Evolutionary conservation across 2,329 filamentous ascomycete species (phyloP), one percentile per base, ranked within the genome.

Genomic region (Alternaria triticina): DNA sequence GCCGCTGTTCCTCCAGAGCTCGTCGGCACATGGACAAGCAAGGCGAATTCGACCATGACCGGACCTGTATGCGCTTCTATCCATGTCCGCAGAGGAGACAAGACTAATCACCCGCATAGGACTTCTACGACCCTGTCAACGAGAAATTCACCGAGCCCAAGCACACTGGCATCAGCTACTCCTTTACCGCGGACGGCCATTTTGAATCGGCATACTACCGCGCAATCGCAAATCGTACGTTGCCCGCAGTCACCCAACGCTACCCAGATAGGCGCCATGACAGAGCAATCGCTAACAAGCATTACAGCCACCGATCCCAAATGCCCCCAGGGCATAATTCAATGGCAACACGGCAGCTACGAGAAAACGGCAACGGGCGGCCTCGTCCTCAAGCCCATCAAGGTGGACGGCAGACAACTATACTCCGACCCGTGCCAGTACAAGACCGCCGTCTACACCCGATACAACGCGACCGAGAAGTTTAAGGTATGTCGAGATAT

Each of bases 21-120:
- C 30, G 84, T 88, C n/a, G 90, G 90, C 62, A 92, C 90, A 62
- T 93, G 90, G 90, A 86, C 87, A 15, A 90, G 88, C 49, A 93
- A 92, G 79, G 90, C 89, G 25, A 87, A 86, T 74, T 86, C 87
- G 65, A 90, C 91, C 44, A 74, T 91, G 47, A 92, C 90, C 9
- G 90, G 90, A 47, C 87, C 89, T 57, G 90, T 91, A 87, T 52
- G 74, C 28, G 46, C 15, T 9, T 7, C 12, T 28, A 62, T 28
- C 33, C 0, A 8, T 2, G 15, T 17, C 0, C 0, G 27, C 13
- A 28, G 15, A 17, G 17, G 6, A 10, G 30, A 22, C 43, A 13
- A 20, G 7, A 67, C 70, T 77, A 62, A 75, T 49, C 23, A 54
- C 36, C 28, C 20, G 23, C 23, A 49, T 61, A 92, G 90, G 86